Evolutionary conservation across 805 yeast genomes (phyloP).

Genomic region (Brettanomyces bruxellensis): DNA sequence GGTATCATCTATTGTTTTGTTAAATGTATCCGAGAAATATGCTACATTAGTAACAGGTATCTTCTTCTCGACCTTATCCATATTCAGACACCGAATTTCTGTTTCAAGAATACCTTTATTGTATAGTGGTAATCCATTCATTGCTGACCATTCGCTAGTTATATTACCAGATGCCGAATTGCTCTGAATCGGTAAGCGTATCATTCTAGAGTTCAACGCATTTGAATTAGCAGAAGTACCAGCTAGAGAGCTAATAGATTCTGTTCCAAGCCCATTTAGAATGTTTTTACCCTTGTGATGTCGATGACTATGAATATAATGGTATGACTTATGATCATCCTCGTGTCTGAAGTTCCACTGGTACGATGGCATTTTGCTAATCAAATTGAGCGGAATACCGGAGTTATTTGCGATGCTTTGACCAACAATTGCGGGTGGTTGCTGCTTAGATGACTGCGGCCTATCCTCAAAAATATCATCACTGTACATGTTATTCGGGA

Average conservation of each 20-base stretch:
- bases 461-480: conserved; percentile 9
- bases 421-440: conserved; percentile 20
- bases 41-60: conserved; percentile 19
- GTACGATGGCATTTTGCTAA: conserved; percentile 26
- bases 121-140: conserved; percentile 37
- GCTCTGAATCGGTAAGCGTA: conserved; percentile 20
- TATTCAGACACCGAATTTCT: conserved; percentile 15
- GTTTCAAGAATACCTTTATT: conserved; percentile 19
- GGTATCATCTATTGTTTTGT: conserved; percentile 33
- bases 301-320: conserved; percentile 1
- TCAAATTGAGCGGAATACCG: conserved; percentile 23
- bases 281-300: conserved; percentile 19
- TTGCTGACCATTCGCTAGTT: conserved; percentile 14
- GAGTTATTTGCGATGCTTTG: conserved; percentile 26
- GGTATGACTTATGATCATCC: conserved; percentile 15
- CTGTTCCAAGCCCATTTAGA: conserved; percentile 15
- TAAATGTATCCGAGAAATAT: conserved; percentile 16
- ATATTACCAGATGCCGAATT: conserved; percentile 7
- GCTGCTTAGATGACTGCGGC: conserved; percentile 8
- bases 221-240: conserved; percentile 17
- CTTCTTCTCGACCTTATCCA: conserved; percentile 22
- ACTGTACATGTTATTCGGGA: conserved; percentile 12
- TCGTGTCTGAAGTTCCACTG: conserved; percentile 25
- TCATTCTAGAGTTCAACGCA: conserved; percentile 18
- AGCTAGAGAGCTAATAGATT: conserved; percentile 19